Conservation (phyloP, 805 yeast species). For the Scheffersomyces stipitis region DNA sequence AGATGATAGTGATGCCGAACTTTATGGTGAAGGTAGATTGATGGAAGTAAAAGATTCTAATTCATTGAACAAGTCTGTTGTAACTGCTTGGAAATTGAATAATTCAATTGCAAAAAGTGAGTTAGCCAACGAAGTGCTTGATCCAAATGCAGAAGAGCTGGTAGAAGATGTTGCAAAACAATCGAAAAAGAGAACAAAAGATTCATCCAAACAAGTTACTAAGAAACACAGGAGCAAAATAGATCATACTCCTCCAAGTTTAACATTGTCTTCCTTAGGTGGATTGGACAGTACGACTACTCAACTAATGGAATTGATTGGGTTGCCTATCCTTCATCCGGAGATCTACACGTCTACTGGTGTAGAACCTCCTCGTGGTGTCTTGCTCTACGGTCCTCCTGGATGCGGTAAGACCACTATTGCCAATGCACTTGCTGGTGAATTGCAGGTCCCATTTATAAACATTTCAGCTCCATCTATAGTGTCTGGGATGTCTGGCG, state of each 20-base stretch:
- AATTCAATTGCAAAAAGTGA: constrained; percentile 14
- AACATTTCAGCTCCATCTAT: constrained; percentile 92
- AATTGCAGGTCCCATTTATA: constrained; percentile 88
- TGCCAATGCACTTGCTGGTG: constrained; percentile 95
- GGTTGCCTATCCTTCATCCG: constrained; percentile 90
- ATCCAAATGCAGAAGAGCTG: not conserved
- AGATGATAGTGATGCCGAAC: constrained; percentile 42
- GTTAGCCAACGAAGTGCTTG: constrained; percentile 8
- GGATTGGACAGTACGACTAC: constrained; percentile 86
- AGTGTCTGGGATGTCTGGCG: constrained; percentile 99
- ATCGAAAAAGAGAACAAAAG: constrained; percentile 55
- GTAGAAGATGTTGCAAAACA: constrained; percentile 17
- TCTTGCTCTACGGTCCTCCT: constrained; percentile 94
- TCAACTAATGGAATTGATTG: constrained; percentile 86
- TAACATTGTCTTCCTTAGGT: constrained; percentile 74
- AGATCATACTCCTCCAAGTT: constrained; percentile 68
- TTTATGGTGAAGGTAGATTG: constrained; percentile 43
- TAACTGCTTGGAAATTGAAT: constrained; percentile 59
- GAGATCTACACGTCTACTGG: constrained; percentile 87
- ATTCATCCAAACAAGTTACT: constrained; percentile 29
- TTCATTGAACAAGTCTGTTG: constrained; percentile 73
- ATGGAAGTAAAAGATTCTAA: constrained; percentile 70
- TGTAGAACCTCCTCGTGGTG: constrained; percentile 93
- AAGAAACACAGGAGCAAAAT: constrained; percentile 40
- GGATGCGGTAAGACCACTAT: constrained; percentile 98